These are phyloP conservation scores for Mycogone perniciosa DNA, from an alignment of 2,329 filamentous ascomycete genomes.

Conservation along the genomic window DNA sequence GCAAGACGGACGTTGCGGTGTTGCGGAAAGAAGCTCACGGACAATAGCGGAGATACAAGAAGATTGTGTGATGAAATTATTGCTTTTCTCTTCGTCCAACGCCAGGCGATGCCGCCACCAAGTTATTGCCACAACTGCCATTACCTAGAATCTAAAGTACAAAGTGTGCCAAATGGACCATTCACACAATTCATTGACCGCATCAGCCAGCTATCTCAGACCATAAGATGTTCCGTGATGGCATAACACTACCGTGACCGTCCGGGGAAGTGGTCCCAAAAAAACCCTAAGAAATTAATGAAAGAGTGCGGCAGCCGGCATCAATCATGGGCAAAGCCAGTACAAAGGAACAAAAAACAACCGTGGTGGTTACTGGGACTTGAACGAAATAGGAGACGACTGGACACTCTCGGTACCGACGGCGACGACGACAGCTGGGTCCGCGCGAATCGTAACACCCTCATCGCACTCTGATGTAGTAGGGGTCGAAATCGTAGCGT, in stretches of 20 bases:
- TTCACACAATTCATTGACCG: slow-evolving; percentile 25
- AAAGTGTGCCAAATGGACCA: slow-evolving; percentile 30
- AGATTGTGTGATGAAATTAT: slow-evolving; percentile 6
- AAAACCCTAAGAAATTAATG: slow-evolving; percentile 12
- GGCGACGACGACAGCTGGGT: slow-evolving; percentile 38
- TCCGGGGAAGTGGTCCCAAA: slow-evolving; percentile 18
- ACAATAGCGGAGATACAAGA: background rate
- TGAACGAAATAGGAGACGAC: slow-evolving; percentile 40
- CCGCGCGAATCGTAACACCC: slow-evolving; percentile 48
- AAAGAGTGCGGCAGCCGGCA: slow-evolving; percentile 13
- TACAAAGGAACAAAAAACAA: slow-evolving; percentile 11
- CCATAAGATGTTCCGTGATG: slow-evolving; percentile 32
- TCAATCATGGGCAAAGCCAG: slow-evolving; percentile 10
- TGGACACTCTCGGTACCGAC: slow-evolving; percentile 35
- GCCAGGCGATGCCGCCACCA: slow-evolving; percentile 16
- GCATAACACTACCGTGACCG: slow-evolving; percentile 22
- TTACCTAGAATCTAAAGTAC: slow-evolving; percentile 34
- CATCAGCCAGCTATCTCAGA: slow-evolving; percentile 30
- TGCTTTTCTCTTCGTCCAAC: slow-evolving; percentile 17
- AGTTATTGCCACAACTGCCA: slow-evolving; percentile 20
- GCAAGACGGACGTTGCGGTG: too few species aligned
- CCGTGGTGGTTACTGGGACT: slow-evolving; percentile 21
- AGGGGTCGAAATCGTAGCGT: slow-evolving; percentile 33
- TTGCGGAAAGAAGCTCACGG: too few species aligned
- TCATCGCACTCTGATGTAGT: slow-evolving; percentile 46